Evolutionary conservation across 352 stramenopile genomes (phyloP), one percentile per base, ranked within the genome.

Genomic region (Phytopythium cucurbitacearum): DNA sequence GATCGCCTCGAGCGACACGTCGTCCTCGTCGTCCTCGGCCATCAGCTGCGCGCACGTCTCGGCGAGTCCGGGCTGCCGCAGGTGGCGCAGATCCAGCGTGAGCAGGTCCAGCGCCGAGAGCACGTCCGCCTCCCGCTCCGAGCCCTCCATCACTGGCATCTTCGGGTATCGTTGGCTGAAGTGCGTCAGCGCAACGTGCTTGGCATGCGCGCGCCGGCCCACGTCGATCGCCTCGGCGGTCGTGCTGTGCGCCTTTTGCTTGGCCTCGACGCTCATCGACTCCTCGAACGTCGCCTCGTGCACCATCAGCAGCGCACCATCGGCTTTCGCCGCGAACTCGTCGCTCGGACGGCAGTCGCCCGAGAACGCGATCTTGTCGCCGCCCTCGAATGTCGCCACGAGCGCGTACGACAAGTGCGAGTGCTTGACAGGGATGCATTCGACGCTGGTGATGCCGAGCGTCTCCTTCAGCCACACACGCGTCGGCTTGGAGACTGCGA

Each of bases 271-370:
- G 43, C 82, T 62, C 79, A 98, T 88, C 44, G 80, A 83, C 69
- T 99, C 89, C 51, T 98, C 96, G 65, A 99, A 99, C 1, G 97
- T 99, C 33, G 97, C 96, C 71, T 99, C 97, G 60, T 99, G 97
- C 53, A 99, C 96, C 10, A 99, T 74, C 36, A 99, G 51, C 80
- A 87, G 88, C 59, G 69, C 76, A 12, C 69, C 71, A n/a, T 62
- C 66, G 1, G 71, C 83, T 52, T 80, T 87, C 3, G 60, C 21
- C 2, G 78, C 81, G 12, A 91, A 62, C 13, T 67, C 48, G 5
- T 79, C 65, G 34, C 91, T 98, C 1, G 96, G 95, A 3, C 95
- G 89, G 56, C 94, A 98, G 62, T 99, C 96, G 12, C 96, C 96
- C 40, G 88, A 98, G 69, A 98, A 99, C 3, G 85, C 88, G 3